Conservation (phyloP, 1,284 basidiomycete genomes). For the Boletus mariae region DNA sequence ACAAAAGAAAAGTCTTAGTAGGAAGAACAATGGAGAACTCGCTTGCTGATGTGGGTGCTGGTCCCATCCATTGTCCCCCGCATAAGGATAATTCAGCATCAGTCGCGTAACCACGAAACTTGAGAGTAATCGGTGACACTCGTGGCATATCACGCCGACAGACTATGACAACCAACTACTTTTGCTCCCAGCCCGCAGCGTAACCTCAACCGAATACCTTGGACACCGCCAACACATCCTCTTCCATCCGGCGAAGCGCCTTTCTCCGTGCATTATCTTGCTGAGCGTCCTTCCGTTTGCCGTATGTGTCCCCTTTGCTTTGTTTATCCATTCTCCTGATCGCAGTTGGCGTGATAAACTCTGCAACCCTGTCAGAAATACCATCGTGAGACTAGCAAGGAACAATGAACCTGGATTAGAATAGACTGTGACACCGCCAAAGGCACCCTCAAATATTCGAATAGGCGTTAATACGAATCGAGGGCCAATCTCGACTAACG, state of each 20-base stretch:
- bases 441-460: constrained; percentile 97
- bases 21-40: constrained; percentile 31
- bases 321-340: constrained; percentile 71
- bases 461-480: constrained; percentile 97
- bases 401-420: constrained; percentile 81
- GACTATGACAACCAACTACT: too few species aligned
- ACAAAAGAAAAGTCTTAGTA: constrained; percentile 22
- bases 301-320: constrained; percentile 79
- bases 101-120: constrained; percentile 3
- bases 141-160: not conserved
- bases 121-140: not conserved
- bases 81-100: not conserved
- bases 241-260: constrained; percentile 61
- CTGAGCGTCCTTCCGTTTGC: constrained; percentile 75
- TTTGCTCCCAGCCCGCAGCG: not conserved
- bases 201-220: constrained; percentile 80
- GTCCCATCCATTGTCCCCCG: constrained; percentile 21
- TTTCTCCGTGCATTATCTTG: constrained; percentile 65
- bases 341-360: constrained; percentile 88
- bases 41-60: constrained; percentile 13
- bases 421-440: constrained; percentile 92
- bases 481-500: constrained; percentile 92
- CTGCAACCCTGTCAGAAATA: constrained; percentile 38
- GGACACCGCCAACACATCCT: constrained; percentile 80
- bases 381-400: constrained; percentile 1